Evolutionary conservation across 2,329 filamentous ascomycete genomes (phyloP), one percentile per base, ranked within the genome.

Genomic region (Diaporthe humulicola): DNA sequence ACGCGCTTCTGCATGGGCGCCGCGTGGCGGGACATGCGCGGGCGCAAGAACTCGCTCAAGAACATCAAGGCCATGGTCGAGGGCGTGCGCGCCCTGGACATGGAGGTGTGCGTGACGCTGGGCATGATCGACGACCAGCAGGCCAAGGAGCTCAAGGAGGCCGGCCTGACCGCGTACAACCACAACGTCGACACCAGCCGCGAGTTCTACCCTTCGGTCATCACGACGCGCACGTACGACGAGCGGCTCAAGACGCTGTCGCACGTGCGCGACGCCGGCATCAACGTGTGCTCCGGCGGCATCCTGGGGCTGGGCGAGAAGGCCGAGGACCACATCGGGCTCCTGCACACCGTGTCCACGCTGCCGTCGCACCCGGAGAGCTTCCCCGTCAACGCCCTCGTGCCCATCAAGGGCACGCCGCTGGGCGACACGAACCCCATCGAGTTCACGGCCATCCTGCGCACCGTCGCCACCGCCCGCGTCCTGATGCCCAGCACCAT

Each of bases 1-100:
- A 97, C 95, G 12, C 91, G 95, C 2, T 98, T 98, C 89, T 98
- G 95, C 86, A 98, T 98, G 95, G 95, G 95, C 12, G 95, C 95
- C 4, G 95, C 95, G 0, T 98, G 95, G 95, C 88, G 95, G 50
- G 95, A 98, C 84, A 98, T 98, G 95, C 93, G 94, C 19, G 95
- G 95, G 25, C 93, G 95, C 78, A 97, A 96, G 85, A 95, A 93
- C 58, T 93, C 91, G 77, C 86, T 98, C 70, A 92, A 92, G 84
- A 97, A 97, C 83, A 93, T 98, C 83, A 94, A 94, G 81, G 91
- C 90, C 70, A 98, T 98, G 95, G 91, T 98, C 5, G 88, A 91
- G 73, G 95, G 95, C 1, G 94, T 98, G 28, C 89, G 93, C 36
- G 93, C 85, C 0, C 89, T 98, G 89, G 94, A 93, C 64, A 96